Conservation (phyloP, 129 eudicot genomes). For the Artemisia tridentata region DNA sequence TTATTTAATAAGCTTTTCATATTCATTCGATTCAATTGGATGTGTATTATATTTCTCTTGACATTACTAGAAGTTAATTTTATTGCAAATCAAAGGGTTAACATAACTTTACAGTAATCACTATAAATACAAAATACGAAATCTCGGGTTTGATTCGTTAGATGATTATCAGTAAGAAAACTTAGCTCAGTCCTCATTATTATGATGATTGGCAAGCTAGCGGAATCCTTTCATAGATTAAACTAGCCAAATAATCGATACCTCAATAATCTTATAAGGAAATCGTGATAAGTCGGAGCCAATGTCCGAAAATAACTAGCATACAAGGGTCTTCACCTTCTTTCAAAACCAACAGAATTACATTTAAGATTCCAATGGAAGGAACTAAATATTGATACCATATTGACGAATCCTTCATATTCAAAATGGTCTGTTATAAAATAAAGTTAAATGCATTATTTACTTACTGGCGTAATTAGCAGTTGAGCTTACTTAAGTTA, state of each 20-base stretch:
- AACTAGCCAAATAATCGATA: not conserved
- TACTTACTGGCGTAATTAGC: too few relatives aligned
- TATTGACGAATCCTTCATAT: too few relatives aligned
- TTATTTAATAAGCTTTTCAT: not conserved
- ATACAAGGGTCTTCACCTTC: not conserved
- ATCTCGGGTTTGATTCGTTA: not conserved
- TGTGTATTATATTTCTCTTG: not conserved
- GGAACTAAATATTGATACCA: not conserved
- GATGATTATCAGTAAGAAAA: too few relatives aligned
- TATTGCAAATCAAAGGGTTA: not conserved
- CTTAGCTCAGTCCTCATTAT: too few relatives aligned
- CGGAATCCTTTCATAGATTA: too few relatives aligned
- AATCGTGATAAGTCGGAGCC: not conserved
- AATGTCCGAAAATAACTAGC: not conserved
- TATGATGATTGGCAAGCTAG: too few relatives aligned
- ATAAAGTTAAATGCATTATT: too few relatives aligned
- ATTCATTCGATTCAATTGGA: not conserved
- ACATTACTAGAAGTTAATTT: not conserved
- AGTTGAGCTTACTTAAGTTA: too few relatives aligned
- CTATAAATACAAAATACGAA: not conserved
- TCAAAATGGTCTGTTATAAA: too few relatives aligned
- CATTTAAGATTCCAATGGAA: not conserved
- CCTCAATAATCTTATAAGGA: not conserved
- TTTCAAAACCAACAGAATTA: not conserved
- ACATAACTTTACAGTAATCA: not conserved